These are phyloP conservation scores for Polygonum maritimum DNA, from an alignment of 148 eudicot species.

Conservation along the genomic window DNA sequence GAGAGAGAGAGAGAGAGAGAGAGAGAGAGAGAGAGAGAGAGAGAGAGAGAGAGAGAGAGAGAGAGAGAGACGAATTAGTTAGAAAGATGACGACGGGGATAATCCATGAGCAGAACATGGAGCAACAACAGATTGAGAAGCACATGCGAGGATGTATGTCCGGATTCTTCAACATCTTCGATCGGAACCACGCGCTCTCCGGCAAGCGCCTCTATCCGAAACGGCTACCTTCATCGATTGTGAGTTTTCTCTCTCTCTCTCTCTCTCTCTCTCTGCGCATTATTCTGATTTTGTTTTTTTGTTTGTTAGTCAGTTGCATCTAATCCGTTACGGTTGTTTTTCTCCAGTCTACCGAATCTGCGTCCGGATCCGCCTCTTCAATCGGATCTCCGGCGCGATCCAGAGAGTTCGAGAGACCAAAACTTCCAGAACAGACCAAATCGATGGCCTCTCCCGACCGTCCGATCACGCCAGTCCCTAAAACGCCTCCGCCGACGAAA, in stretches of 20 bases:
- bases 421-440: constrained; percentile 2
- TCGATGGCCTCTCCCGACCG: constrained; percentile 7
- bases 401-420: neutral
- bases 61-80: constrained; percentile 16
- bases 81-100: constrained; percentile 36
- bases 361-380: constrained; percentile 32
- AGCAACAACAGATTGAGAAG: constrained; percentile 64
- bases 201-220: constrained; percentile 55
- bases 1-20: constrained; percentile 13
- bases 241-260: no score
- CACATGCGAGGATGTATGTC: constrained; percentile 84
- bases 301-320: neutral
- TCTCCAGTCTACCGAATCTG: constrained; percentile 29
- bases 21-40: neutral
- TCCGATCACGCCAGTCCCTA: neutral
- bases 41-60: neutral
- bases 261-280: neutral
- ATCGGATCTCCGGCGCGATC: constrained; percentile 8
- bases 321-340: neutral
- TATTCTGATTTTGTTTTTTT: neutral
- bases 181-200: constrained; percentile 49
- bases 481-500: neutral
- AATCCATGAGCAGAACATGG: constrained; percentile 35
- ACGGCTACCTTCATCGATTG: neutral
- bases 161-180: constrained; percentile 77